Conservation (phyloP, 225 moss, liverwort and hornwort species). For the Physcomitrium patens region DNA sequence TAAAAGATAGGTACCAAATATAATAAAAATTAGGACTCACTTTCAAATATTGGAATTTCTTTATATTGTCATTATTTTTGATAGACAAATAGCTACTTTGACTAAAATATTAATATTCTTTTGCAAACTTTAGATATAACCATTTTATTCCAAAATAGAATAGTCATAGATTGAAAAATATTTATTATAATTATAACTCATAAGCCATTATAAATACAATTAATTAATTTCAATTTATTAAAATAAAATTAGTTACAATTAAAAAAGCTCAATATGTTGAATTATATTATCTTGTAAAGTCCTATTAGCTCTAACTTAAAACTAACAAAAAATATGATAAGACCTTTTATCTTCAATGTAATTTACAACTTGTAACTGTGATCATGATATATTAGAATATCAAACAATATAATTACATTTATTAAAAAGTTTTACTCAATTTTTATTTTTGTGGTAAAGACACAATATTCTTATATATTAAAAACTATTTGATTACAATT, state of each 20-base stretch:
- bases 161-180: neutral
- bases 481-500: too few relatives aligned
- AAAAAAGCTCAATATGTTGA: neutral
- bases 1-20: neutral
- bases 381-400: constrained; percentile 3
- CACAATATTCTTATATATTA: too few relatives aligned
- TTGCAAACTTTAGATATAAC: constrained; percentile 57
- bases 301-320: constrained; percentile 76
- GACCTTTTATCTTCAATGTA: constrained; percentile 78
- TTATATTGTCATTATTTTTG: constrained; percentile 66
- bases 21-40: constrained; percentile 30
- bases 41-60: too few relatives aligned
- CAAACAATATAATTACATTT: neutral
- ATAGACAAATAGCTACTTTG: constrained; percentile 78
- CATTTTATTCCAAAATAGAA: constrained; percentile 50
- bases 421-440: too few relatives aligned
- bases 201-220: neutral
- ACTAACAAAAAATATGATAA: too few relatives aligned
- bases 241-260: too few relatives aligned
- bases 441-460: too few relatives aligned
- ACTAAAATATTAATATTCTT: constrained; percentile 77
- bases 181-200: neutral
- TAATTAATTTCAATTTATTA: neutral
- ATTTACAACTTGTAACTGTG: constrained; percentile 85
- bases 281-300: constrained; percentile 56